phyloP scores from a whole-genome alignment of 2,329 filamentous ascomycete genomes.

The Fusarium sp. region DNA sequence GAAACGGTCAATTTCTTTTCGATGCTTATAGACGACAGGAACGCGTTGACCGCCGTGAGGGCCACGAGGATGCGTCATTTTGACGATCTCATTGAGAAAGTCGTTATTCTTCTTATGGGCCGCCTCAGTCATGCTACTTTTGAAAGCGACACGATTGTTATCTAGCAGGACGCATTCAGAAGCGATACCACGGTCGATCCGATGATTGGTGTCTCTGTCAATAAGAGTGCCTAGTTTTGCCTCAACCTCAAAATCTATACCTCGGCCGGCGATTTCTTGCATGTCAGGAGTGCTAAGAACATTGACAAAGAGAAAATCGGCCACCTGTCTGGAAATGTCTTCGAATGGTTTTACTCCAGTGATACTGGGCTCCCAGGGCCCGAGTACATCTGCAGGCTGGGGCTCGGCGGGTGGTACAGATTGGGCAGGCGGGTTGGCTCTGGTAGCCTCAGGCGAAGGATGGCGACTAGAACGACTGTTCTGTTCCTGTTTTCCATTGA shows the following conservation, averaged over 20 bases:
- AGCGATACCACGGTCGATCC: conserved; percentile 76
- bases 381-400: conserved; percentile 59
- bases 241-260: conserved; percentile 90
- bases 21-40: conserved; percentile 84
- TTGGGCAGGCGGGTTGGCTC: conserved; percentile 37
- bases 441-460: conserved; percentile 51
- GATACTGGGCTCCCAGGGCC: conserved; percentile 77
- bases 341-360: conserved; percentile 80
- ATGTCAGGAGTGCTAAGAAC: conserved; percentile 79
- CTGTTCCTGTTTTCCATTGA: conserved; percentile 59
- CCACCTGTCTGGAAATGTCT: conserved; percentile 81
- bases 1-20: conserved; percentile 86
- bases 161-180: conserved; percentile 80
- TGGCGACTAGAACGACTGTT: conserved; percentile 60
- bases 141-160: conserved; percentile 76
- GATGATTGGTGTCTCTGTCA: conserved; percentile 78
- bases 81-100: conserved; percentile 81
- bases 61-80: conserved; percentile 70
- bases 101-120: conserved; percentile 90
- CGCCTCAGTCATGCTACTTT: conserved; percentile 88
- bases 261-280: conserved; percentile 72
- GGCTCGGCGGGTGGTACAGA: conserved; percentile 48
- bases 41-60: conserved; percentile 66
- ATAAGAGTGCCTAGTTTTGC: conserved; percentile 91
- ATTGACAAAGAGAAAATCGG: conserved; percentile 83